Conservation (phyloP, 805 yeast species). For the Metschnikowia corniflorae region DNA sequence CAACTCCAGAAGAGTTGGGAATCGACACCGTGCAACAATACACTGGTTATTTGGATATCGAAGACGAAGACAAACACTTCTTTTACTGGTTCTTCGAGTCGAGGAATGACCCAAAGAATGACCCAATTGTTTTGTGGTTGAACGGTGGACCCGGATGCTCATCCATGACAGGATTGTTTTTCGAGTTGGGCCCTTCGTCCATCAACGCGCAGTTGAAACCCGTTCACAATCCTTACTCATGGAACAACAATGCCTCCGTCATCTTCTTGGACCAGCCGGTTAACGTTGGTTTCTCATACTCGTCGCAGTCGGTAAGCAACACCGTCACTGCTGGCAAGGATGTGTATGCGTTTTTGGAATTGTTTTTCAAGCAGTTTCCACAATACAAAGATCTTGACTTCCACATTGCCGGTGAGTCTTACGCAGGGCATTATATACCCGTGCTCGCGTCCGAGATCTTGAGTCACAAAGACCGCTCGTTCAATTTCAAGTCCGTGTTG, state of each 20-base stretch:
- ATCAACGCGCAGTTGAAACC: slow-evolving; percentile 66
- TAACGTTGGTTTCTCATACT: slow-evolving; percentile 86
- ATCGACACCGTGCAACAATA: slow-evolving; percentile 80
- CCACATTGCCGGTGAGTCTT: slow-evolving; percentile 92
- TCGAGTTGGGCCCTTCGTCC: slow-evolving; percentile 88
- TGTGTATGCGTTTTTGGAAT: slow-evolving; percentile 76
- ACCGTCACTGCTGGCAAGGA: slow-evolving; percentile 86
- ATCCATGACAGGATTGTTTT: slow-evolving; percentile 82
- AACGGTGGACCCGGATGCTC: slow-evolving; percentile 98
- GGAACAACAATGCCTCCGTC: slow-evolving; percentile 90
- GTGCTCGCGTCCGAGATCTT: slow-evolving; percentile 80
- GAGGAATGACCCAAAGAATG: slow-evolving; percentile 62
- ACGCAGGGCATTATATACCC: slow-evolving; percentile 94
- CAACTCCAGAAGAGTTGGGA: slow-evolving; percentile 46
- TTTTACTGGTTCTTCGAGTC: slow-evolving; percentile 95
- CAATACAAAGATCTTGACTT: slow-evolving; percentile 53
- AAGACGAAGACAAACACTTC: slow-evolving; percentile 80
- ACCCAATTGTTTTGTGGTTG: slow-evolving; percentile 87
- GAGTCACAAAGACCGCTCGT: slow-evolving; percentile 23
- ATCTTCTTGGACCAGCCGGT: slow-evolving; percentile 94
- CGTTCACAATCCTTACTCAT: slow-evolving; percentile 72
- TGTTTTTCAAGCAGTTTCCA: slow-evolving; percentile 83
- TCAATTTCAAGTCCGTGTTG: slow-evolving; percentile 51
- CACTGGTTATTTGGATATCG: slow-evolving; percentile 81
- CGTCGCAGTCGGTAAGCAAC: slow-evolving; percentile 57